A percentile compares a stretch with the other conserved stretches of the same genome.
Conservation (phyloP, 768 basidiomycete species). For the Ramaria sp. region DNA sequence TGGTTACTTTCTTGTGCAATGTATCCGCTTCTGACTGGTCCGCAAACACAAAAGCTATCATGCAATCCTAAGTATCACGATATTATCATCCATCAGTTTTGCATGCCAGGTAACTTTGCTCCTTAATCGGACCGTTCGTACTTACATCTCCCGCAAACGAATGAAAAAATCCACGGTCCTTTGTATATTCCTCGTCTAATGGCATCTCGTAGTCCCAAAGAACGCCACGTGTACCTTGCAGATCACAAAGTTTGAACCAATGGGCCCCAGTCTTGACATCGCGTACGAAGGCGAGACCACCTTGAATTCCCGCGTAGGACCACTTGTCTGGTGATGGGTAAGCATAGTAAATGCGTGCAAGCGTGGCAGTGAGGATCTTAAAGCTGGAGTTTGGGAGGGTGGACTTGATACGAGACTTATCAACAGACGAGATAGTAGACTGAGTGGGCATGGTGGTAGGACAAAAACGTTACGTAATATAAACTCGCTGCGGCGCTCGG, state of each 20-base stretch:
- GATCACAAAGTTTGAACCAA: slow-evolving; percentile 72
- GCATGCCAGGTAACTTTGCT: too few relatives aligned
- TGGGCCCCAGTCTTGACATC: slow-evolving; percentile 47
- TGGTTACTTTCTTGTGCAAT: slow-evolving; percentile 76
- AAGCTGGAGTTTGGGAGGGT: slow-evolving; percentile 42
- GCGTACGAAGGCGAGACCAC: slow-evolving; percentile 63
- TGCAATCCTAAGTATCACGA: slow-evolving; percentile 49
- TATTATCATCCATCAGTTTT: too few relatives aligned
- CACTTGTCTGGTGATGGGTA: slow-evolving; percentile 66
- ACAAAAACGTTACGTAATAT: too few relatives aligned
- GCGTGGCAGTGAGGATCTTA: slow-evolving; percentile 75
- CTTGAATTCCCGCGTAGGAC: slow-evolving; percentile 83
- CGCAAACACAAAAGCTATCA: slow-evolving; percentile 86
- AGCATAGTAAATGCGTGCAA: slow-evolving; percentile 86
- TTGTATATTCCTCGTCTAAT: slow-evolving; percentile 68
- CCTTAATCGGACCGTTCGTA: slow-evolving; percentile 12
- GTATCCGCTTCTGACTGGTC: slow-evolving; percentile 76
- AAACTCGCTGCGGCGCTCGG: too few relatives aligned
- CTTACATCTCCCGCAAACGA: slow-evolving; percentile 88
- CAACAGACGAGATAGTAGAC: slow-evolving; percentile 58
- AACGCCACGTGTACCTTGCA: slow-evolving; percentile 73
- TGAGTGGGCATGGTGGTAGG: slow-evolving; percentile 51
- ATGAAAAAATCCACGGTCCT: slow-evolving; percentile 87
- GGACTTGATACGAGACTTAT: slow-evolving; percentile 67
- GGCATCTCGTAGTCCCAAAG: slow-evolving; percentile 79